Conservation (phyloP, 192 early-diverging fungal species). For the Endogone sp. region DNA sequence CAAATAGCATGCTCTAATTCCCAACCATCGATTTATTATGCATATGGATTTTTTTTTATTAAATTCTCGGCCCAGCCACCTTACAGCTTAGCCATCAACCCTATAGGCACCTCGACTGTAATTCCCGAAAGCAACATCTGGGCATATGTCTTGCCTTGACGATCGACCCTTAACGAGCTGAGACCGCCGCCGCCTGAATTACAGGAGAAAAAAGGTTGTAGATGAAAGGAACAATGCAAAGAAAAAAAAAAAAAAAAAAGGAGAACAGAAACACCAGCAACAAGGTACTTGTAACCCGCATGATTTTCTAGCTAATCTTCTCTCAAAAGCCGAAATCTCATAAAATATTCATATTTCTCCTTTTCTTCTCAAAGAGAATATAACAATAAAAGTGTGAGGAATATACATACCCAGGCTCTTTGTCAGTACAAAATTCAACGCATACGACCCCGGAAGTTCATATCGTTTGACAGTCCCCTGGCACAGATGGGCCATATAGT, state of each 20-base stretch:
- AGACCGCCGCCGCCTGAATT: slow-evolving; percentile 54
- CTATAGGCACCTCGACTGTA: slow-evolving; percentile 48
- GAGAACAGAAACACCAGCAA: background rate
- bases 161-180: slow-evolving; percentile 54
- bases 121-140: slow-evolving; percentile 50
- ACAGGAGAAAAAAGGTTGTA: slow-evolving; percentile 1
- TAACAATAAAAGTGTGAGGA: too few species aligned
- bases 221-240: background rate
- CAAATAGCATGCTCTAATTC: too few species aligned
- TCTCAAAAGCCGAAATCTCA: too few species aligned
- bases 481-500: slow-evolving; percentile 57
- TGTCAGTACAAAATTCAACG: slow-evolving; percentile 63
- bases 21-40: too few species aligned
- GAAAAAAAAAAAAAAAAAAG: slow-evolving; percentile 3
- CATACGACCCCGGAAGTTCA: slow-evolving; percentile 50
- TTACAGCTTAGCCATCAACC: background rate
- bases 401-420: slow-evolving; percentile 42
- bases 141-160: slow-evolving; percentile 65
- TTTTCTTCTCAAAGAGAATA: too few species aligned
- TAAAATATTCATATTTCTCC: too few species aligned
- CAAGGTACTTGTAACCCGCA: background rate
- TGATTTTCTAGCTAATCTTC: background rate
- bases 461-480: slow-evolving; percentile 56
- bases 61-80: too few species aligned
- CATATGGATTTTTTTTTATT: too few species aligned